A percentile compares a stretch with the other conserved stretches of the same genome.
These are phyloP conservation scores for Exophiala aquamarina DNA, from an alignment of 2,329 filamentous ascomycete species.

Conservation along the genomic window DNA sequence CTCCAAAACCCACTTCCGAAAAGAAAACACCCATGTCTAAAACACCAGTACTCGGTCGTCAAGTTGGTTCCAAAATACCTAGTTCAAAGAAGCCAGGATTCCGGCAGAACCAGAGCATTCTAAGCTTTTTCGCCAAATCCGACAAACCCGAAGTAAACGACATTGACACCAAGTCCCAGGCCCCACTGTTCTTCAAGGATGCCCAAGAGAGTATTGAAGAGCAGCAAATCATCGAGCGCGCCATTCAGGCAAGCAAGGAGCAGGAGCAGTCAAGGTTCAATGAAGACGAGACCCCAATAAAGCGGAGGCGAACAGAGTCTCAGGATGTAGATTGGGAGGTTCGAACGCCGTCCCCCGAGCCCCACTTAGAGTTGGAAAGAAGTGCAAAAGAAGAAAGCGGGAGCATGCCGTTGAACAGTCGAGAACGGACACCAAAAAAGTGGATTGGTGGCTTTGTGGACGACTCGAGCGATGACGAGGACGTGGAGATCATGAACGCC, in stretches of 20 bases:
- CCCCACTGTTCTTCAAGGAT: constrained; percentile 38
- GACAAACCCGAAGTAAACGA: constrained; percentile 27
- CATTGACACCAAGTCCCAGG: constrained; percentile 31
- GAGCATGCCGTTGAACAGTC: background rate
- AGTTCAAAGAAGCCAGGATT: constrained; percentile 15
- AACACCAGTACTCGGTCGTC: constrained; percentile 16
- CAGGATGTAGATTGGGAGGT: constrained; percentile 14
- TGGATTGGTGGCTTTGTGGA: constrained; percentile 29
- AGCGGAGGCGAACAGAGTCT: constrained; percentile 41
- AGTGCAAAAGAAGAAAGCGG: background rate
- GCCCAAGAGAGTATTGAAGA: constrained; percentile 4
- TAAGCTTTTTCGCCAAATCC: constrained; percentile 56
- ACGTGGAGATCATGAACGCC: constrained; percentile 3
- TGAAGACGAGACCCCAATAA: constrained; percentile 39
- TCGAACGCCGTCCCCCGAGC: constrained; percentile 22
- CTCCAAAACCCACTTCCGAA: constrained; percentile 19
- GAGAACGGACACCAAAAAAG: constrained; percentile 16
- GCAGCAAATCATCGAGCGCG: background rate
- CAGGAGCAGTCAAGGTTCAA: constrained; percentile 38
- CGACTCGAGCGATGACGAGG: constrained; percentile 51
- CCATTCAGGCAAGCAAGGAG: constrained; percentile 1
- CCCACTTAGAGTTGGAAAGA: too few relatives aligned
- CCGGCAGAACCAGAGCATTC: constrained; percentile 52
- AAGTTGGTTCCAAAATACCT: constrained; percentile 18
- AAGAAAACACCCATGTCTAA: constrained; percentile 15